Evolutionary conservation across 1,284 basidiomycete genomes (phyloP), one percentile per base, ranked within the genome.

Genomic region (Ceraceosorus bombacis): DNA sequence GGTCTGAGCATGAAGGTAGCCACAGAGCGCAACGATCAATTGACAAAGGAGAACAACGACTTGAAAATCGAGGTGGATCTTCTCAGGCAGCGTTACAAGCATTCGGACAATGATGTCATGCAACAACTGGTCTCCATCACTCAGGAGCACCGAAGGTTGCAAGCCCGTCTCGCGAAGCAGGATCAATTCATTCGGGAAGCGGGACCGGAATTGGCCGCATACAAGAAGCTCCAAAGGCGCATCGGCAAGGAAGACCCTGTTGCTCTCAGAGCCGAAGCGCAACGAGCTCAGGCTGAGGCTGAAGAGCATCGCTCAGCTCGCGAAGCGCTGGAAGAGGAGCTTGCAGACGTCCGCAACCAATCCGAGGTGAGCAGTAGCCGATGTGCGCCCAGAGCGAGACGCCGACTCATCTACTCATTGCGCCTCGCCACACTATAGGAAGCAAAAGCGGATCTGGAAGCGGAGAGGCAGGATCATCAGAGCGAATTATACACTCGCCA

Each of bases 41-140:
- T 76, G n/a, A 72, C 68, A 0, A 64, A 67, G 43, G 74, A 76
- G 56, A 66, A 71, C 36, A 73, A 74, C 55, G 74, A 76, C 50
- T 67, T 76, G 58, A 73, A 74, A 60, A 75, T 76, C 46, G 74
- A 74, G 51, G 70, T 74, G 38, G 74, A 76, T 59, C 66, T 74
- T 10, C 65, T 72, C 36, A 66, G 74, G 43, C 68, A 71, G n/a
- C 73, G 74, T 48, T 71, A 73, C 49, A 68, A 64, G 39, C 65
- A 68, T 9, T 27, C 27, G 27, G 27, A 27, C 27, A 71, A 73
- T 46, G 74, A 75, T 36, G 63, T 70, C 8, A 58, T 67, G 5
- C 66, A 67, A 6, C 69, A 74, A 50, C 65, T 76, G 15, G 73
- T 75, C 41, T 62, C 67, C 15, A 58, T 76, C 39, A 72, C 68